Conservation (phyloP, 2,329 filamentous ascomycete species). For the Hymenoscyphus repandus region DNA sequence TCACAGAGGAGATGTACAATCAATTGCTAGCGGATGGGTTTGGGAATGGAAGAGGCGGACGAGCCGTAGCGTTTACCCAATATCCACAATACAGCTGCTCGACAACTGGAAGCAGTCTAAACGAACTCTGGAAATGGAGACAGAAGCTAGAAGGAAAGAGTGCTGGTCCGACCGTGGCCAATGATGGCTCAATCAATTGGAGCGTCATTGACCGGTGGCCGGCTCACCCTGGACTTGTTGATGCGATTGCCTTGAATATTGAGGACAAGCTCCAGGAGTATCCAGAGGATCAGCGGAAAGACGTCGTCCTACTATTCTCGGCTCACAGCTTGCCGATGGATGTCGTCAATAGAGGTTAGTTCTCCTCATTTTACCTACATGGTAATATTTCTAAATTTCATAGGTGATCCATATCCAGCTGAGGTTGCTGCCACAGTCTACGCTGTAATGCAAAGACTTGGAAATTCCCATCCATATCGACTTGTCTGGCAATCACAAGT, state of each 20-base stretch:
- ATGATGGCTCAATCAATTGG: constrained; percentile 77
- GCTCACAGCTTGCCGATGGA: constrained; percentile 96
- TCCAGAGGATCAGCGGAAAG: constrained; percentile 69
- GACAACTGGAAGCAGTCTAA: constrained; percentile 91
- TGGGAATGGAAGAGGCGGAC: constrained; percentile 80
- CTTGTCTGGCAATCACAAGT: constrained; percentile 98
- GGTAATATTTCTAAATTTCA: constrained; percentile 10
- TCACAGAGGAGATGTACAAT: constrained; percentile 92
- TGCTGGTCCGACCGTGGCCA: constrained; percentile 25
- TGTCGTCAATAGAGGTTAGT: constrained; percentile 81
- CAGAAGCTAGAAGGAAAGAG: constrained; percentile 78
- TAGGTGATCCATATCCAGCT: constrained; percentile 87
- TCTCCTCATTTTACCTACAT: too few relatives aligned
- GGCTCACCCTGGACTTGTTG: constrained; percentile 80
- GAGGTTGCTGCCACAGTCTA: constrained; percentile 95
- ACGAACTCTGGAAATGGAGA: constrained; percentile 97
- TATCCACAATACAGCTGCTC: constrained; percentile 99
- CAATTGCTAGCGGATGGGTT: constrained; percentile 83
- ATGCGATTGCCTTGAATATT: constrained; percentile 90
- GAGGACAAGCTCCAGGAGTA: constrained; percentile 80
- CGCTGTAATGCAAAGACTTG: constrained; percentile 89
- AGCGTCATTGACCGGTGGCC: constrained; percentile 98
- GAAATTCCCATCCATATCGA: constrained; percentile 84
- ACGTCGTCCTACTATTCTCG: constrained; percentile 86
- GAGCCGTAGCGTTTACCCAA: constrained; percentile 95